Percentiles rank a stretch among this genome's conserved stretches.
These are phyloP conservation scores for Dactylellina haptotyla DNA, from an alignment of 2,329 filamentous ascomycete genomes.

Conservation along the genomic window DNA sequence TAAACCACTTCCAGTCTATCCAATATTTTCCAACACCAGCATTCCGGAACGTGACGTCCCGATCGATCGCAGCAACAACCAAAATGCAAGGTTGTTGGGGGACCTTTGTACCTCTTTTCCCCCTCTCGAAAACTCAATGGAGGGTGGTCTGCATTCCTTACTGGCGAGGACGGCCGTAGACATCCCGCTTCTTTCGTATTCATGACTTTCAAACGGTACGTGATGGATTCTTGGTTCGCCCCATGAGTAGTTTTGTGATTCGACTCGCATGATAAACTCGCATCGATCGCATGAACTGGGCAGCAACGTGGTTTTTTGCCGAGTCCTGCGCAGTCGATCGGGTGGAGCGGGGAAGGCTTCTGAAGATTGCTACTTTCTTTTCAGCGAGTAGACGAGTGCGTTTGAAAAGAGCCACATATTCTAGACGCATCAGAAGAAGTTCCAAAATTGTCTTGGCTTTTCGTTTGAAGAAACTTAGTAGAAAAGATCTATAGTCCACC, in stretches of 20 bases:
- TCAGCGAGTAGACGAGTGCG: neutral
- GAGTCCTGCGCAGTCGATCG: conserved; percentile 1
- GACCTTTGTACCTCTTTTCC: too few relatives aligned
- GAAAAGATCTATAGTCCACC: too few relatives aligned
- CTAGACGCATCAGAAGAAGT: neutral
- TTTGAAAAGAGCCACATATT: neutral
- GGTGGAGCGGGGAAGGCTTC: conserved; percentile 18
- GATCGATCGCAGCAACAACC: conserved; percentile 28
- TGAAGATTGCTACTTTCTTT: too few relatives aligned
- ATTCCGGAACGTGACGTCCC: conserved; percentile 43
- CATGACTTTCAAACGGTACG: too few relatives aligned
- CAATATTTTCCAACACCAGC: conserved; percentile 4
- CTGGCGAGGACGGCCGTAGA: conserved; percentile 1
- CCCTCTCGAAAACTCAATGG: neutral
- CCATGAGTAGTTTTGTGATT: conserved; percentile 26
- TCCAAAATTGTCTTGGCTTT: neutral
- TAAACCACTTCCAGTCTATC: neutral
- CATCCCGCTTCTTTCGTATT: neutral
- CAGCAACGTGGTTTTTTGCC: conserved; percentile 34
- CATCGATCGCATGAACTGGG: conserved; percentile 41
- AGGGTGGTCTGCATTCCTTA: conserved; percentile 36
- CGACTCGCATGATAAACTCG: conserved; percentile 17
- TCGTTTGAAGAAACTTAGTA: conserved; percentile 5
- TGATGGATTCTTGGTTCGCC: neutral
- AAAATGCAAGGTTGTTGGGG: too few relatives aligned